Evolutionary conservation across 805 yeast genomes (phyloP).

Genomic region (Pichia californica): DNA sequence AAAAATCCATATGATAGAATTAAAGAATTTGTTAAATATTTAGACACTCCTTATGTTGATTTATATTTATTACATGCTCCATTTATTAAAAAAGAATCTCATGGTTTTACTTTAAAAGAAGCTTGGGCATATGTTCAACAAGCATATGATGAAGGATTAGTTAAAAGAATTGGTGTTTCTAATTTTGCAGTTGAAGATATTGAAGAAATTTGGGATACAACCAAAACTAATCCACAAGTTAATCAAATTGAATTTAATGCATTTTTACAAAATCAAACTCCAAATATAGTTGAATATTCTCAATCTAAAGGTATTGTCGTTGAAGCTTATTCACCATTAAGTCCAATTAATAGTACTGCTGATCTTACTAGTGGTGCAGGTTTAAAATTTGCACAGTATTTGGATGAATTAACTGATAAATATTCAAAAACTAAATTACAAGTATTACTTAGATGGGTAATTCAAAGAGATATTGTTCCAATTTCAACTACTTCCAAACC

Average conservation of each 20-base stretch:
- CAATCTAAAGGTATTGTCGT: conserved; percentile 43
- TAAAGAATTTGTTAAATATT: conserved; percentile 32
- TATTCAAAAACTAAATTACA: conserved; percentile 35
- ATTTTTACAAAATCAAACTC: conserved; percentile 57
- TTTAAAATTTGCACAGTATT: conserved; percentile 27
- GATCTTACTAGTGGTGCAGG: conserved; percentile 34
- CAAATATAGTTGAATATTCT: conserved; percentile 48
- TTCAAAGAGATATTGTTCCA: conserved; percentile 38
- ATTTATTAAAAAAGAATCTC: conserved; percentile 37
- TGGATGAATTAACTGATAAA: conserved; percentile 29
- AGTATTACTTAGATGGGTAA: conserved; percentile 39
- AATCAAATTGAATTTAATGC: conserved; percentile 70
- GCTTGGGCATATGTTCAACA: conserved; percentile 57
- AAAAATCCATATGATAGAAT: conserved; percentile 42
- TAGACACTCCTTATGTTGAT: conserved; percentile 44
- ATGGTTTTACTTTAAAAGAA: conserved; percentile 41
- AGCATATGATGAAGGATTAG: conserved; percentile 46
- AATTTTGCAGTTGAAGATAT: conserved; percentile 52
- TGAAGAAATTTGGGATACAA: conserved; percentile 35
- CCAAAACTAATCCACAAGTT: conserved; percentile 46
- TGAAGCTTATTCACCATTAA: conserved; percentile 66
- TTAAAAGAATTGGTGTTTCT: conserved; percentile 61
- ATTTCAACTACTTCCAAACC: conserved; percentile 40
- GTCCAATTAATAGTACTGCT: conserved; percentile 49
- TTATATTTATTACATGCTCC: conserved; percentile 61